Evolutionary conservation across 2,329 filamentous ascomycete genomes (phyloP).

Genomic region (Trichoderma koningii): DNA sequence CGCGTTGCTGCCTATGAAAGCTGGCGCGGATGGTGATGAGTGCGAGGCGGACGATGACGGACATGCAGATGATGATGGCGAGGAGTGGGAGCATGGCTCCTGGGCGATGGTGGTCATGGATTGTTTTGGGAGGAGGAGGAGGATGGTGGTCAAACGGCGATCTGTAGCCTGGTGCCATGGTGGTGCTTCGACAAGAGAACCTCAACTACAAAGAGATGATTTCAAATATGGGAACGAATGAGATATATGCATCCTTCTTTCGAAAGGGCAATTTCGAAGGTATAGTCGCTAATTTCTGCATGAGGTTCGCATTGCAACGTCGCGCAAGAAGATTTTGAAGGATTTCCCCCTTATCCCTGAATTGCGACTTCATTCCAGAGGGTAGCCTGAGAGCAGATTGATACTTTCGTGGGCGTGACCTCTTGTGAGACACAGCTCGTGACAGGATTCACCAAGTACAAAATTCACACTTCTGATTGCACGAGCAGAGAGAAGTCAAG

Average conservation of each 20-base stretch:
- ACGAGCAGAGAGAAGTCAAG: no score
- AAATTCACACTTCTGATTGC: no score
- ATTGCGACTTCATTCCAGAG: slow-evolving; percentile 17
- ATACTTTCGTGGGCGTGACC: not conserved
- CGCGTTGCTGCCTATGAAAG: not conserved
- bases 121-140: not conserved
- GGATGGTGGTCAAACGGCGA: not conserved
- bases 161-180: slow-evolving; percentile 5
- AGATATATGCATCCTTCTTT: not conserved
- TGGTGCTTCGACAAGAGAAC: not conserved
- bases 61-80: not conserved
- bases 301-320: not conserved
- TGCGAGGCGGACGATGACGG: not conserved
- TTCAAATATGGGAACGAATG: not conserved
- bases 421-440: not conserved
- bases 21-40: not conserved
- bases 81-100: not conserved
- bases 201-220: not conserved
- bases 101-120: no score
- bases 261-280: not conserved
- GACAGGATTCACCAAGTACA: no score
- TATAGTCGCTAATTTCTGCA: not conserved
- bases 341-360: not conserved
- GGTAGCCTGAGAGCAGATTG: not conserved
- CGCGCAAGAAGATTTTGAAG: not conserved